These are phyloP conservation scores for Pestalotiopsis sp. DNA, from an alignment of 2,329 filamentous ascomycete species.

Conservation along the genomic window DNA sequence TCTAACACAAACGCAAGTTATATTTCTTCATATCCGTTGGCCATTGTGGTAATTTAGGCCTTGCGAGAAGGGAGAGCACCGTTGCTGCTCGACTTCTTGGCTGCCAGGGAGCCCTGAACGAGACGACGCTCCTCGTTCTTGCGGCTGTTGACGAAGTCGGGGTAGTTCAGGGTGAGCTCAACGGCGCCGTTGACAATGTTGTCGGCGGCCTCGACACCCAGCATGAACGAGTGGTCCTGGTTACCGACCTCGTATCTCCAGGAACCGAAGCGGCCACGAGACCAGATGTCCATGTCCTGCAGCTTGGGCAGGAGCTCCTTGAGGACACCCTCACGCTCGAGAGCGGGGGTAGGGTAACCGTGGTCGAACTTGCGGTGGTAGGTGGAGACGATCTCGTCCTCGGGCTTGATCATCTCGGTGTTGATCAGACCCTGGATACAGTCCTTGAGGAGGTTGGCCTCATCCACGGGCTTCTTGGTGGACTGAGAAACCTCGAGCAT, in stretches of 20 bases:
- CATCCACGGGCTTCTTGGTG: constrained; percentile 89
- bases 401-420: constrained; percentile 90
- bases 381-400: constrained; percentile 94
- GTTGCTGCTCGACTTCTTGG: constrained; percentile 35
- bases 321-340: constrained; percentile 94
- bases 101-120: constrained; percentile 42
- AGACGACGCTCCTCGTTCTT: constrained; percentile 68
- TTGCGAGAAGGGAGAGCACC: constrained; percentile 17
- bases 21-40: background rate
- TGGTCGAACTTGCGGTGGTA: constrained; percentile 98
- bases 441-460: constrained; percentile 81
- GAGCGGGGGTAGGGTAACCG: constrained; percentile 92
- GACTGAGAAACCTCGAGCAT: constrained; percentile 99
- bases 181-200: constrained; percentile 86
- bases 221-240: constrained; percentile 98
- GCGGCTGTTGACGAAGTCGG: constrained; percentile 87
- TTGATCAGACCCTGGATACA: constrained; percentile 96
- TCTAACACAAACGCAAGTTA: constrained; percentile 13
- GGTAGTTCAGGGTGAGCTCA: constrained; percentile 94
- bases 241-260: constrained; percentile 97
- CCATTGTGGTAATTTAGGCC: constrained; percentile 2
- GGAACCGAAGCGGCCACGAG: constrained; percentile 94
- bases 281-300: constrained; percentile 88
- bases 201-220: constrained; percentile 91
- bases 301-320: constrained; percentile 92